Conservation (phyloP, 2,329 filamentous ascomycete species). For the Aspergillus brunneoviolaceus region DNA sequence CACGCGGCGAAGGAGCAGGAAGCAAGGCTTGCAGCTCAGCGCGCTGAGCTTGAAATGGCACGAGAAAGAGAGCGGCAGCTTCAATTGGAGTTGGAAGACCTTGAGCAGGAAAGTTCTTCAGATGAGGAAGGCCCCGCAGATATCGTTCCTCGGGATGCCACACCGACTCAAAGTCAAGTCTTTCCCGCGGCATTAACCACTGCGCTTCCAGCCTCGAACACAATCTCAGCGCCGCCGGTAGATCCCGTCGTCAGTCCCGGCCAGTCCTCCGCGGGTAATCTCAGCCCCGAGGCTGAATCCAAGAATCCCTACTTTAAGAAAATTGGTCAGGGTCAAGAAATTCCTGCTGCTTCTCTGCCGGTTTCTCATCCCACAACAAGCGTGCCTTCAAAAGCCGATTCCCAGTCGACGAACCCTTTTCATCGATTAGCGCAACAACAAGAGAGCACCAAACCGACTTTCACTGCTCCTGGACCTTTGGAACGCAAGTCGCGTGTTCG, state of each 20-base stretch:
- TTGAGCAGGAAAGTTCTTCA: conserved; percentile 72
- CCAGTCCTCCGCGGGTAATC: conserved; percentile 51
- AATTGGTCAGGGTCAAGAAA: conserved; percentile 68
- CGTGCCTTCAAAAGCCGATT: conserved; percentile 40
- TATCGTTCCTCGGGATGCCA: conserved; percentile 62
- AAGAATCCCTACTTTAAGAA: conserved; percentile 95
- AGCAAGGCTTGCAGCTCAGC: conserved; percentile 74
- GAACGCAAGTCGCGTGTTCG: conserved; percentile 54
- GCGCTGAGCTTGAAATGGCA: conserved; percentile 88
- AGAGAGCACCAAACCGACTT: conserved; percentile 50
- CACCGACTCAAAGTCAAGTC: conserved; percentile 58
- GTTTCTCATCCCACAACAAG: conserved; percentile 41
- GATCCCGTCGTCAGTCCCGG: conserved; percentile 53
- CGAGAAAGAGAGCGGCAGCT: conserved; percentile 87
- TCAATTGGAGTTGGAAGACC: conserved; percentile 78
- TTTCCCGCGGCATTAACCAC: conserved; percentile 39
- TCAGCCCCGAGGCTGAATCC: conserved; percentile 69
- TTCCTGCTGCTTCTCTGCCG: conserved; percentile 49
- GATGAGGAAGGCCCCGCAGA: conserved; percentile 78
- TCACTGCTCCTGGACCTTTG: conserved; percentile 50
- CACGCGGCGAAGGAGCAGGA: conserved; percentile 89
- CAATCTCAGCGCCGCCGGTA: conserved; percentile 39
- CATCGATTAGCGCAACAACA: conserved; percentile 76
- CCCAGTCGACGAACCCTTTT: conserved; percentile 91
- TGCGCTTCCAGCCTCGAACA: conserved; percentile 26